Evolutionary conservation across 2,329 filamentous ascomycete species (phyloP).

Genomic region (Lasiodiplodia sp.): DNA sequence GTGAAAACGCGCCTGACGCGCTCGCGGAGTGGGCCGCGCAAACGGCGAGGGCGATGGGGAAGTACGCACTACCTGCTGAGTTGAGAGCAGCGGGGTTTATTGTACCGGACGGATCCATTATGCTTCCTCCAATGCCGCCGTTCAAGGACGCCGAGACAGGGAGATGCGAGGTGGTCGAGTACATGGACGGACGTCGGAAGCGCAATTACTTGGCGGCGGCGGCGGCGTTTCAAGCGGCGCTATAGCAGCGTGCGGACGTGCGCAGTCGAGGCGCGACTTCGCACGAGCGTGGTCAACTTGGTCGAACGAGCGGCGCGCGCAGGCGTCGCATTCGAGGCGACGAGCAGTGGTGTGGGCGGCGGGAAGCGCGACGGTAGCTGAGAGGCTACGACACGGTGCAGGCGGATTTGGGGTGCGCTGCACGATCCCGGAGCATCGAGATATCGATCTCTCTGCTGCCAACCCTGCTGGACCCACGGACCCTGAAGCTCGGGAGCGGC

Average conservation of each 20-base stretch:
- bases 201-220: conserved; percentile 26
- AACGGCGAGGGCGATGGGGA: conserved; percentile 11
- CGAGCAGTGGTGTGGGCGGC: neutral
- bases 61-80: conserved; percentile 43
- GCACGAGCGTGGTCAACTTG: conserved; percentile 1
- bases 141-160: conserved; percentile 48
- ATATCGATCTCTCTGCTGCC: conserved; percentile 28
- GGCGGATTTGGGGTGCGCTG: conserved; percentile 21
- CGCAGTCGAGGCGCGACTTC: neutral
- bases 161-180: conserved; percentile 46
- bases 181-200: conserved; percentile 40
- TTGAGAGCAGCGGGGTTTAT: conserved; percentile 52
- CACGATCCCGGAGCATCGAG: conserved; percentile 32
- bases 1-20: conserved; percentile 24
- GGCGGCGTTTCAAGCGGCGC: conserved; percentile 30
- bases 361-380: conserved; percentile 22
- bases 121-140: conserved; percentile 48
- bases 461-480: conserved; percentile 28
- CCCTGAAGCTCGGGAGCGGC: conserved; percentile 29
- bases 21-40: conserved; percentile 22
- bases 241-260: conserved; percentile 21
- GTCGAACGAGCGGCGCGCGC: conserved; percentile 8
- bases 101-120: conserved; percentile 51
- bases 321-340: conserved; percentile 23
- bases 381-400: conserved; percentile 27